A percentile compares a stretch with the other conserved stretches of the same genome.
Conservation (phyloP, 1,284 basidiomycete species). For the Cystobasidium sp. region DNA sequence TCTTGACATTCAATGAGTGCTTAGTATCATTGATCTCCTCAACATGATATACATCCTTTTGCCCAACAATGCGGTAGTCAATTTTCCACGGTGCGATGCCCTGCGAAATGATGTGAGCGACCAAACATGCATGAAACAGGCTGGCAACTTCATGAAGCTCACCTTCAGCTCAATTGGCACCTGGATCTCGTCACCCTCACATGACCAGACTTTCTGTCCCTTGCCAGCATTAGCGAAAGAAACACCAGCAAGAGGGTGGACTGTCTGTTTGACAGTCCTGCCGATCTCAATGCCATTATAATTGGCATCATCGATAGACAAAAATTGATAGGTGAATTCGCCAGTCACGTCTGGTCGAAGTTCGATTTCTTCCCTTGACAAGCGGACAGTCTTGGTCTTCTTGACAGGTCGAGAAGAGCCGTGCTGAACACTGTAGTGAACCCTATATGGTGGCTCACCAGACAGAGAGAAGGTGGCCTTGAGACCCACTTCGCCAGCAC, state of each 20-base stretch:
- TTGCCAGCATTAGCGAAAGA: constrained; percentile 65
- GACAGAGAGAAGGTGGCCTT: constrained; percentile 83
- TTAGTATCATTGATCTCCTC: constrained; percentile 53
- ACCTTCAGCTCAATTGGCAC: constrained; percentile 78
- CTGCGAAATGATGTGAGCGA: constrained; percentile 57
- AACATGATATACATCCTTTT: constrained; percentile 64
- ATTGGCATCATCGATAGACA: constrained; percentile 77
- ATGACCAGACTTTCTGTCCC: constrained; percentile 62
- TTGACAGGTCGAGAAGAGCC: constrained; percentile 47
- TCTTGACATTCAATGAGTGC: constrained; percentile 55
- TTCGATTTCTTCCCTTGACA: constrained; percentile 79
- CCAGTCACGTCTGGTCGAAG: constrained; percentile 87
- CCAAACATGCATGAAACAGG: not conserved
- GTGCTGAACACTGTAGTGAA: constrained; percentile 76
- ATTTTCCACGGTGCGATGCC: constrained; percentile 87
- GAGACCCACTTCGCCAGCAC: constrained; percentile 91
- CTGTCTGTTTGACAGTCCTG: constrained; percentile 76
- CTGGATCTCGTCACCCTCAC: constrained; percentile 69
- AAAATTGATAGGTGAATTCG: constrained; percentile 84
- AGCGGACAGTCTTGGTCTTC: constrained; percentile 64
- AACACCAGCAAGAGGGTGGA: constrained; percentile 83
- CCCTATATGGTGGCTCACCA: constrained; percentile 85
- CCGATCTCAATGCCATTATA: constrained; percentile 69
- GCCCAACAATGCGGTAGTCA: constrained; percentile 69
- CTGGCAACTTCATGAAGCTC: constrained; percentile 49